A percentile compares a stretch with the other conserved stretches of the same genome.
Evolutionary conservation across 225 moss, liverwort and hornwort species (phyloP).

Genomic region (Pleurozium schreberi): DNA sequence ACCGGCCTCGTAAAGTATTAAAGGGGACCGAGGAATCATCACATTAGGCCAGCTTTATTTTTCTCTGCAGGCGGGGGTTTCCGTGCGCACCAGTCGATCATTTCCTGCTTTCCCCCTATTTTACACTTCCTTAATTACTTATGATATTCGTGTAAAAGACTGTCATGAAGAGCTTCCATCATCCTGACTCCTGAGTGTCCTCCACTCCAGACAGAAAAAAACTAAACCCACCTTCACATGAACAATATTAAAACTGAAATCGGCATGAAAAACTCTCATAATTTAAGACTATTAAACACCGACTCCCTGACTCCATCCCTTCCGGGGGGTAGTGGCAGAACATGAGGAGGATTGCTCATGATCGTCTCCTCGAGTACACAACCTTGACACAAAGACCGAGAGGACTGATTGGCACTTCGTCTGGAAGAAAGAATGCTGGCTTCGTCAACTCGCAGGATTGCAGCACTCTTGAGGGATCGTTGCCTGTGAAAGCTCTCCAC

Average conservation of each 20-base stretch:
- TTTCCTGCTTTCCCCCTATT: background rate
- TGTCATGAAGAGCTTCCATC: background rate
- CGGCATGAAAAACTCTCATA: background rate
- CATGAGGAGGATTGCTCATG: slow-evolving; percentile 3
- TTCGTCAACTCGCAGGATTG: slow-evolving; percentile 14
- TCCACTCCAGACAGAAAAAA: background rate
- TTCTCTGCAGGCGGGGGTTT: background rate
- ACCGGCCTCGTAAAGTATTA: background rate
- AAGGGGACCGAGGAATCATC: background rate
- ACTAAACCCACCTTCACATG: background rate
- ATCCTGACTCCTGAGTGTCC: no score
- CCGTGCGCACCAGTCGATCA: background rate
- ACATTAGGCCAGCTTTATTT: background rate
- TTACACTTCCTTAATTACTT: background rate
- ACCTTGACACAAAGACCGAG: slow-evolving; percentile 6
- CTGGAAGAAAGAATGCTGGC: slow-evolving; percentile 12
- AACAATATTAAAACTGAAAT: background rate
- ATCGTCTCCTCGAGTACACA: slow-evolving; percentile 5
- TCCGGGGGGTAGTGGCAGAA: slow-evolving; percentile 16
- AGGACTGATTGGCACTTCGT: slow-evolving; percentile 7
- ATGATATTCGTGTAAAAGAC: background rate
- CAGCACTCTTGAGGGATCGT: background rate
- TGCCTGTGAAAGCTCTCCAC: background rate
- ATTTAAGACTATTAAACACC: background rate
- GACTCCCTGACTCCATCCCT: background rate